A percentile compares a stretch with the other conserved stretches of the same genome.
Evolutionary conservation across 306 rosid species (phyloP).

Genomic region (Prunus padus): DNA sequence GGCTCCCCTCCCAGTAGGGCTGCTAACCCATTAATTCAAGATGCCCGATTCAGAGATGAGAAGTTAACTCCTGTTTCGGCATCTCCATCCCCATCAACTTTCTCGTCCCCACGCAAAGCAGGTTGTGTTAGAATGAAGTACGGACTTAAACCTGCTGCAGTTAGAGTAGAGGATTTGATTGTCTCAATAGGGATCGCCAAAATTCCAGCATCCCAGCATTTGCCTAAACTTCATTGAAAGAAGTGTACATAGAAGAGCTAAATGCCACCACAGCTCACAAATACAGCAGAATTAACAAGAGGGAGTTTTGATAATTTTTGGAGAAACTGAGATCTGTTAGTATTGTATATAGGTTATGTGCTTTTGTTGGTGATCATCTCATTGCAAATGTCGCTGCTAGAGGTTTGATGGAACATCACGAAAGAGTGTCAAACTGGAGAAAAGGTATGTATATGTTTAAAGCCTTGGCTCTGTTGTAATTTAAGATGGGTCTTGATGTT

Average conservation of each 20-base stretch:
- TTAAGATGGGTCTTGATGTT: constrained; percentile 33
- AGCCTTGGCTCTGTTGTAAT: constrained; percentile 42
- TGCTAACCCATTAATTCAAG: constrained; percentile 73
- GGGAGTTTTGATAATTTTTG: constrained; percentile 37
- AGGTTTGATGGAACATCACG: constrained; percentile 35
- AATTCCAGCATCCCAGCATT: constrained; percentile 79
- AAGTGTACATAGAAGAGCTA: constrained; percentile 76
- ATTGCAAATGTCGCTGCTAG: constrained; percentile 27
- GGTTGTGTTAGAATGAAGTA: constrained; percentile 64
- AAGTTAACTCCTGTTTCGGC: constrained; percentile 33
- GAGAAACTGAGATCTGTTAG: constrained; percentile 30
- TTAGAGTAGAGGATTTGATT: constrained; percentile 94
- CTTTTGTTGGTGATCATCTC: constrained; percentile 38
- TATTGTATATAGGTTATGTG: constrained; percentile 39
- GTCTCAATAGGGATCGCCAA: constrained; percentile 79
- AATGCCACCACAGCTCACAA: constrained; percentile 44
- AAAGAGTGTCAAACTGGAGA: constrained; percentile 33
- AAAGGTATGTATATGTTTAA: constrained; percentile 45
- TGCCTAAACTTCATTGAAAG: constrained; percentile 52
- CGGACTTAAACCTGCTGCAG: constrained; percentile 76
- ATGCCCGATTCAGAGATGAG: constrained; percentile 69
- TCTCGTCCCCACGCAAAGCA: constrained; percentile 61
- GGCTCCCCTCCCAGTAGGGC: constrained; percentile 86
- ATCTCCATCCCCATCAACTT: constrained; percentile 54
- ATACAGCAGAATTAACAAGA: constrained; percentile 42